Evolutionary conservation across 805 yeast genomes (phyloP).

Genomic region (Maudiozyma serrabonitensis): DNA sequence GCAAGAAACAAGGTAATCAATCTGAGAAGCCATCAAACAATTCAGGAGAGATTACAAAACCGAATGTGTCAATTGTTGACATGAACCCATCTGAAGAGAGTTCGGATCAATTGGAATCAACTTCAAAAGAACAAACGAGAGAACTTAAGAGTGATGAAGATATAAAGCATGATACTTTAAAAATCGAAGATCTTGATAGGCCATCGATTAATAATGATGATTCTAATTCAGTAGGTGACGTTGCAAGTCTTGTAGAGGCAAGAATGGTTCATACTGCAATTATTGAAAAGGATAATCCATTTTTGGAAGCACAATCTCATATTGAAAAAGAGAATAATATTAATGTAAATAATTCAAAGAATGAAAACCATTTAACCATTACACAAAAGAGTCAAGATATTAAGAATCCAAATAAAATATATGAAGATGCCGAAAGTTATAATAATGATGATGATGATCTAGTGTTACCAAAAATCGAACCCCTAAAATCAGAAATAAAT

Average conservation of each 20-base stretch:
- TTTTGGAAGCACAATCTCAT: slow-evolving; percentile 9
- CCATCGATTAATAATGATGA: too few relatives aligned
- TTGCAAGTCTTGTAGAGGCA: slow-evolving; percentile 1
- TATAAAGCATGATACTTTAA: too few relatives aligned
- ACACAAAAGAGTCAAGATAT: slow-evolving; percentile 5
- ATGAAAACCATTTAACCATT: not conserved
- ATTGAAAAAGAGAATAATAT: not conserved
- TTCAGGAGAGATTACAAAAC: too few relatives aligned
- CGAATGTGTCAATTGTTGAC: too few relatives aligned
- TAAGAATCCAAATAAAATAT: slow-evolving; percentile 10
- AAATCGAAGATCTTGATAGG: too few relatives aligned
- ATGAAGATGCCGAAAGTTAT: not conserved
- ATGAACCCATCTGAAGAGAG: too few relatives aligned
- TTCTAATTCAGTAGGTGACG: not conserved
- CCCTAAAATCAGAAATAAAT: not conserved
- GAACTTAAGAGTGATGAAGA: too few relatives aligned
- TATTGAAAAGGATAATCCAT: slow-evolving; percentile 24
- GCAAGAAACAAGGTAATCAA: too few relatives aligned
- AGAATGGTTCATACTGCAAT: slow-evolving; percentile 21
- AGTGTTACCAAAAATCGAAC: not conserved
- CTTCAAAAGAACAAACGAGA: too few relatives aligned
- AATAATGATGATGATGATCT: slow-evolving; percentile 1
- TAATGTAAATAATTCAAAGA: not conserved
- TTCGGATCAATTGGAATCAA: too few relatives aligned
- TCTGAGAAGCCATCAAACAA: too few relatives aligned